A percentile compares a stretch with the other conserved stretches of the same genome.
phyloP scores from a whole-genome alignment of 768 basidiomycete species.

The Tremella fuciformis region DNA sequence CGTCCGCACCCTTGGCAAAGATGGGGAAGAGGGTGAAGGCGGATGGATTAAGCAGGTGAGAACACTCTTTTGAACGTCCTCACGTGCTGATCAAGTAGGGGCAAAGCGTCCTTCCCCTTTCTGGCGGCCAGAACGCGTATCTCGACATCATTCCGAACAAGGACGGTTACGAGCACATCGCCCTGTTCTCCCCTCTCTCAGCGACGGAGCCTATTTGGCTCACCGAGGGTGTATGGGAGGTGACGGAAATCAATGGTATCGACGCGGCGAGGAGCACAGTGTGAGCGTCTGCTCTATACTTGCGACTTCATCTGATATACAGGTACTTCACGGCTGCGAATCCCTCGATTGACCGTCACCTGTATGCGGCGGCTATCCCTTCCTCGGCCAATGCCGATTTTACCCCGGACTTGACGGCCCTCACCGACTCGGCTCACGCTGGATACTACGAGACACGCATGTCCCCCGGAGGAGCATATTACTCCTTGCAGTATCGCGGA shows the following conservation, averaged over 20 bases:
- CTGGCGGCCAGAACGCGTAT: slow-evolving; percentile 63
- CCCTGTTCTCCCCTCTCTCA: slow-evolving; percentile 76
- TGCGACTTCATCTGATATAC: slow-evolving; percentile 11
- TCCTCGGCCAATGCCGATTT: slow-evolving; percentile 46
- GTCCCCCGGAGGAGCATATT: slow-evolving; percentile 82
- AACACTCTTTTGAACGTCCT: slow-evolving; percentile 31
- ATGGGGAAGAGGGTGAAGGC: slow-evolving; percentile 81
- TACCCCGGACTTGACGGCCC: slow-evolving; percentile 24
- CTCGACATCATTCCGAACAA: slow-evolving; percentile 79
- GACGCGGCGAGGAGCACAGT: slow-evolving; percentile 66
- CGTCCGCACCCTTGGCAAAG: slow-evolving; percentile 71
- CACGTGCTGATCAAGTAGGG: slow-evolving; percentile 52
- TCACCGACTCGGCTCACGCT: slow-evolving; percentile 51
- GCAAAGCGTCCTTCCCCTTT: slow-evolving; percentile 42
- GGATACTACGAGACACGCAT: slow-evolving; percentile 69
- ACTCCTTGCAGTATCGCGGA: slow-evolving; percentile 73
- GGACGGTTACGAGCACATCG: slow-evolving; percentile 88
- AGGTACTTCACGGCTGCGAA: slow-evolving; percentile 88
- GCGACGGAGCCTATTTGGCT: slow-evolving; percentile 72
- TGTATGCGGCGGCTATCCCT: slow-evolving; percentile 78
- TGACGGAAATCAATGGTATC: slow-evolving; percentile 71
- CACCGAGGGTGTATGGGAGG: slow-evolving; percentile 87
- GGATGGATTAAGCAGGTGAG: slow-evolving; percentile 91
- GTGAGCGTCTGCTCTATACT: slow-evolving; percentile 56
- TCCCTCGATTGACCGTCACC: slow-evolving; percentile 75